Conservation (phyloP, 1,284 basidiomycete genomes). For the Apiotrichum gamsii region DNA sequence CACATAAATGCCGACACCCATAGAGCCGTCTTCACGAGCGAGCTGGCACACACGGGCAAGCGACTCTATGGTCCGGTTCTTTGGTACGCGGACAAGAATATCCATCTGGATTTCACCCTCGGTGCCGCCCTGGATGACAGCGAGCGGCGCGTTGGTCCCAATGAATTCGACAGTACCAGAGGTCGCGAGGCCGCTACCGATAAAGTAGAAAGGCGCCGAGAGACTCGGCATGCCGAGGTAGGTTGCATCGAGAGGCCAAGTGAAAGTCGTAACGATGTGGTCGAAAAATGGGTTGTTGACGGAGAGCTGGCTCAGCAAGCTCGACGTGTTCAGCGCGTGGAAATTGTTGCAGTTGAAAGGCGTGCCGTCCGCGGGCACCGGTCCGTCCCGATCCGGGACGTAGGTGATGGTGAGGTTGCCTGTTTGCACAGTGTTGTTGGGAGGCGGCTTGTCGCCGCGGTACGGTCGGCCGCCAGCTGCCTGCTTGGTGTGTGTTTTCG, state of each 20-base stretch:
- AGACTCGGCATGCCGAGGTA: not conserved
- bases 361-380: constrained; percentile 31
- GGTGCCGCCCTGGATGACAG: constrained; percentile 26
- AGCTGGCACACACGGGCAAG: constrained; percentile 39
- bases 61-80: constrained; percentile 19
- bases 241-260: constrained; percentile 19
- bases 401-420: constrained; percentile 31
- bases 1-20: constrained; percentile 44
- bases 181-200: constrained; percentile 37
- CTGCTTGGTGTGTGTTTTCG: not conserved
- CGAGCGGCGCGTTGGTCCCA: constrained; percentile 31
- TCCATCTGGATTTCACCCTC: constrained; percentile 38
- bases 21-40: constrained; percentile 22
- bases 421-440: constrained; percentile 2
- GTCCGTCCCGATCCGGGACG: constrained; percentile 32
- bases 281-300: constrained; percentile 12
- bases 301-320: constrained; percentile 17
- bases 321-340: constrained; percentile 23
- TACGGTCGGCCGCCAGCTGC: no score
- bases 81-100: constrained; percentile 34
- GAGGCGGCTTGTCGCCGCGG: no score
- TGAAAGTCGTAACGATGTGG: constrained; percentile 24
- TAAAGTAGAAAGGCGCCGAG: constrained; percentile 27
- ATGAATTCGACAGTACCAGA: constrained; percentile 42
- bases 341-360: constrained; percentile 36